Evolutionary conservation across 306 rosid species (phyloP).

Genomic region (Dryas alaskensis): DNA sequence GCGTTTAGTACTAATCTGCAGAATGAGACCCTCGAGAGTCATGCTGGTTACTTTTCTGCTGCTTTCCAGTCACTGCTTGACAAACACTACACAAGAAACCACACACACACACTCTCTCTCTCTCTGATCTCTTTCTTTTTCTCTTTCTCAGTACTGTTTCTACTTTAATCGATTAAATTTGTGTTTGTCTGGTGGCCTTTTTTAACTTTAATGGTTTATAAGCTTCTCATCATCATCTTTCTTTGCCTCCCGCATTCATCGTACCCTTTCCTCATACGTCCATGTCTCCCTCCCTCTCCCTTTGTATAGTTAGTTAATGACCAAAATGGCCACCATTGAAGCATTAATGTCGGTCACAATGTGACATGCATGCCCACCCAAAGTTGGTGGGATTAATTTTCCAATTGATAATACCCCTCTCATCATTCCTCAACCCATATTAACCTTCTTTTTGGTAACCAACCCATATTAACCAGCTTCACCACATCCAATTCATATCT

Average conservation of each 20-base stretch:
- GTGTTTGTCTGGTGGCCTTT: constrained; percentile 5
- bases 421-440: too few species aligned
- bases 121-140: neutral
- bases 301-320: neutral
- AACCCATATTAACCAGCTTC: too few species aligned
- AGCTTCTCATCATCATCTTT: constrained; percentile 24
- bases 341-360: too few species aligned
- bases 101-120: too few species aligned
- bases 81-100: constrained; percentile 20
- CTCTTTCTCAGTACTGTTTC: constrained; percentile 1
- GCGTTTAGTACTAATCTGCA: neutral
- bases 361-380: too few species aligned
- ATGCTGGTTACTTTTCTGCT: constrained; percentile 35
- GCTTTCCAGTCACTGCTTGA: constrained; percentile 31
- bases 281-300: constrained; percentile 35
- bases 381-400: too few species aligned
- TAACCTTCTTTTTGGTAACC: too few species aligned
- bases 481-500: too few species aligned
- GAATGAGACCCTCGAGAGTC: constrained; percentile 27
- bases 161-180: constrained; percentile 7
- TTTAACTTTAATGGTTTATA: constrained; percentile 30
- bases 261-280: constrained; percentile 62
- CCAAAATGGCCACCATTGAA: too few species aligned
- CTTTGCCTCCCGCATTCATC: constrained; percentile 73
- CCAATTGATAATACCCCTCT: too few species aligned